Evolutionary conservation across 768 basidiomycete species (phyloP).

Genomic region (Boletus huronensis): DNA sequence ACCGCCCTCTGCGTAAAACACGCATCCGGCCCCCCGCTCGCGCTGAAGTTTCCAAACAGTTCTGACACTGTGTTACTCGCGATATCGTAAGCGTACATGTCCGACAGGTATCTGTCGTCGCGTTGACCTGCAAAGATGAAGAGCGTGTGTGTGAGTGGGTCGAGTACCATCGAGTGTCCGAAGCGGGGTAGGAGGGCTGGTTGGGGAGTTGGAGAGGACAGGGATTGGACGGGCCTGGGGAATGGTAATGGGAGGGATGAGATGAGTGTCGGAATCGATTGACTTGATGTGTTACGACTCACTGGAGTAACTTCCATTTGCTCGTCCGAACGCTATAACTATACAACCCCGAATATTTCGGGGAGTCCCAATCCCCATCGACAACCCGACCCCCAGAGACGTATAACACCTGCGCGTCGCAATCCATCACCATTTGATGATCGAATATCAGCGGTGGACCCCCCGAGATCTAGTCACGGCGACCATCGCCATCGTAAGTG

Average conservation of each 20-base stretch:
- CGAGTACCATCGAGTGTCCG: constrained; percentile 82
- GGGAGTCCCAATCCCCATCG: constrained; percentile 56
- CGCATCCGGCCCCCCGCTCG: constrained; percentile 62
- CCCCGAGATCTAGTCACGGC: constrained; percentile 44
- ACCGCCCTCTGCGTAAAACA: constrained; percentile 75
- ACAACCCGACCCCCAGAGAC: constrained; percentile 74
- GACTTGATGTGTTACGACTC: constrained; percentile 24
- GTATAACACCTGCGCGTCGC: constrained; percentile 66
- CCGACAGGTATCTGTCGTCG: constrained; percentile 62
- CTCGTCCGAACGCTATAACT: constrained; percentile 63
- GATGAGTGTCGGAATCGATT: not conserved
- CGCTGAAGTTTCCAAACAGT: constrained; percentile 58
- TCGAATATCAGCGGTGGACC: constrained; percentile 76
- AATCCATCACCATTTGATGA: constrained; percentile 79
- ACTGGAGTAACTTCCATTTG: constrained; percentile 71
- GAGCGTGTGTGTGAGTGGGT: constrained; percentile 52
- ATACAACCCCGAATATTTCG: constrained; percentile 70
- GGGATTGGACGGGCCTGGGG: constrained; percentile 21
- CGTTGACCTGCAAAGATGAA: constrained; percentile 76
- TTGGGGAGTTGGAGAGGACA: constrained; percentile 26
- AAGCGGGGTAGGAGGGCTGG: constrained; percentile 55
- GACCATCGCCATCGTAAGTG: not conserved
- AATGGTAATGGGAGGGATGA: not conserved
- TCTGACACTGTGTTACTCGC: constrained; percentile 54
- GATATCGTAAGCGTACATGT: constrained; percentile 75